Percentiles rank a stretch among this genome's conserved stretches.
Evolutionary conservation across 176 grass and related monocot genomes (phyloP).

Genomic region (Lolium perenne): DNA sequence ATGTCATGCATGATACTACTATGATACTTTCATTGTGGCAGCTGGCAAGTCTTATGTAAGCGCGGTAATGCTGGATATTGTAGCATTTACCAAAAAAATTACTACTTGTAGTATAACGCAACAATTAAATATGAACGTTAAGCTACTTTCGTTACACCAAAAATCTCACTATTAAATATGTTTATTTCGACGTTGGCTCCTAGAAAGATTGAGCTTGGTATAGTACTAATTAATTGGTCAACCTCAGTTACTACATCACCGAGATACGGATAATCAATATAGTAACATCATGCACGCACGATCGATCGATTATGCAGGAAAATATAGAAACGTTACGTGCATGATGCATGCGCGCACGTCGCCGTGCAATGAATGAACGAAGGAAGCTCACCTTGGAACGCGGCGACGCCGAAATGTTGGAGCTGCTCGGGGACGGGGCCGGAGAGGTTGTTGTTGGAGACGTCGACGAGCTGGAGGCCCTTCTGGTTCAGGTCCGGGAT

Average conservation of each 20-base stretch:
- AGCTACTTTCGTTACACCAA: too few relatives aligned
- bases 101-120: too few relatives aligned
- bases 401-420: slow-evolving; percentile 23
- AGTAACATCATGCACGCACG: neutral
- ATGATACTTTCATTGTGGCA: too few relatives aligned
- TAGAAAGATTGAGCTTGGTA: neutral
- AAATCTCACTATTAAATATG: too few relatives aligned
- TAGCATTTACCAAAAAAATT: too few relatives aligned
- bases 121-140: too few relatives aligned
- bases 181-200: neutral
- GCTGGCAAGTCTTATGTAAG: too few relatives aligned
- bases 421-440: slow-evolving; percentile 60
- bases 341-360: slow-evolving; percentile 1
- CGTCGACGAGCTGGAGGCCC: slow-evolving; percentile 36
- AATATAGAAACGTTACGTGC: neutral
- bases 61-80: too few relatives aligned
- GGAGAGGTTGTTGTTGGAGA: slow-evolving; percentile 66
- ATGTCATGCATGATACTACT: too few relatives aligned
- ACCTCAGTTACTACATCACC: neutral
- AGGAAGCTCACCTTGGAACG: slow-evolving; percentile 59
- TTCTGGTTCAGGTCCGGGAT: slow-evolving; percentile 61
- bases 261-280: neutral
- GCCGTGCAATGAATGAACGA: neutral
- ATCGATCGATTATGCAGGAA: neutral
- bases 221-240: neutral